Evolutionary conservation across 202 grass and related monocot species (phyloP), one percentile per base, ranked within the genome.

Genomic region (Saccharum hybrid): DNA sequence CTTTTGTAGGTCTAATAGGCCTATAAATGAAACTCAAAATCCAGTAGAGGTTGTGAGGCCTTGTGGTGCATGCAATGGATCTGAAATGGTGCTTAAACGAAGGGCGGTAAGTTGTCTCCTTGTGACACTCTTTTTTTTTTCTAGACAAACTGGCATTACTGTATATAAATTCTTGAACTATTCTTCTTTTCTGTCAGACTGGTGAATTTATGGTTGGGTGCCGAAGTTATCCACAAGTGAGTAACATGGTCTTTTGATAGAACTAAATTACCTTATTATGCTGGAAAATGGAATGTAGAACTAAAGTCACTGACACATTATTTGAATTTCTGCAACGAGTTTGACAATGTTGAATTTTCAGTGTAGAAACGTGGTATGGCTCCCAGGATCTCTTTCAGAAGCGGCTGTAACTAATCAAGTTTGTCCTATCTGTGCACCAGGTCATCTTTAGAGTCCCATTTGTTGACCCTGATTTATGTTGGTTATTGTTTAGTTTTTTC

Each of bases 301-400:
- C 11, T 41, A 60, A 23, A 70, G 5, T 18, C 10, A 60, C 11
- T 41, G n/a, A 21, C 4, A 21, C 4, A 31, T 37, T 70, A 76
- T 37, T 71, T 77, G 30, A 82, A 63, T 11, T 75, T 76, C 4
- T 10, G 19, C 40, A 18, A 63, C 30, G 18, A 63, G 48, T 70
- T 33, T 68, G 30, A 23, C 76, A 41, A 66, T 39, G 43, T 78
- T 79, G 54, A 71, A 69, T 82, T 91, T 86, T 66, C 90, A 93
- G 96, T 98, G 96, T 89, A 88, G 89, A 79, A 98, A 90, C 49
- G 96, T 93, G 48, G 92, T 95, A 73, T 98, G 96, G 96, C 96
- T 98, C 48, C 96, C 96, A 22, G 89, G 90, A 70, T 95, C 91
- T 37, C 23, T 95, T 87, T 90, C 89, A 78, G 92, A 95, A 87